Base-by-base conservation (phyloP, 2,329 filamentous ascomycete genomes). In the Alternaria arbusti region DNA sequence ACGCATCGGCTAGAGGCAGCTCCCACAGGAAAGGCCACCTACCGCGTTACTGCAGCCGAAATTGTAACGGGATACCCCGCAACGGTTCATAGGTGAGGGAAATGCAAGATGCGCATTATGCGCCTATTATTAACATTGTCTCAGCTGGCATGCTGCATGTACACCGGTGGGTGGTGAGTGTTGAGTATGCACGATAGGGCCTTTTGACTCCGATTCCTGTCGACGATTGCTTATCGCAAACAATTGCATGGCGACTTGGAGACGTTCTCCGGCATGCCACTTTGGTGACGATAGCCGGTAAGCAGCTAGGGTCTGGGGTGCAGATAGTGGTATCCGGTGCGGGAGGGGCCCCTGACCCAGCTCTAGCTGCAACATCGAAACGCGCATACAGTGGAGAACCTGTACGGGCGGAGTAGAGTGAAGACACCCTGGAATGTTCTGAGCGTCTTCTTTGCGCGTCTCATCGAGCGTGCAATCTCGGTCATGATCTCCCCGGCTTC, bases 1-100 rank as follows among this genome's bases (percentile, higher is more conserved):
- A 65, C 50, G 56, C 59, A 54, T 66, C 63, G 68, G 67, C 57
- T 65, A 65, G 61, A 69, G 64, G 66, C 64, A 61, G 59, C 20
- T 67, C 68, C 68, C 66, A 61, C 57, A 60, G 55, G 55, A 43
- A 43, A 58, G 22, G 49, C 46, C 45, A 22, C 28, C 30, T 15
- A 12, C 25, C 40, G 20, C 15, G 26, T 47, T 25, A 50, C 59
- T 57, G 17, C 49, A 65, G 60, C 60, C 56, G 60, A 54, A 52
- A 59, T 55, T 59, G 56, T 52, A 50, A 32, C 22, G 40, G 30
- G 49, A 43, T 43, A 20, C 47, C 61, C 54, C 32, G 51, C 56
- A 50, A 52, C 46, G 17, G 40, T 45, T 20, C 55, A 60, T 54
- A 25, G 26, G 30, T 54, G 25, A 40, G 26, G 26, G 20, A 54